Conservation (phyloP, 2,329 filamentous ascomycete species). For the Aureobasidium uvarum region DNA sequence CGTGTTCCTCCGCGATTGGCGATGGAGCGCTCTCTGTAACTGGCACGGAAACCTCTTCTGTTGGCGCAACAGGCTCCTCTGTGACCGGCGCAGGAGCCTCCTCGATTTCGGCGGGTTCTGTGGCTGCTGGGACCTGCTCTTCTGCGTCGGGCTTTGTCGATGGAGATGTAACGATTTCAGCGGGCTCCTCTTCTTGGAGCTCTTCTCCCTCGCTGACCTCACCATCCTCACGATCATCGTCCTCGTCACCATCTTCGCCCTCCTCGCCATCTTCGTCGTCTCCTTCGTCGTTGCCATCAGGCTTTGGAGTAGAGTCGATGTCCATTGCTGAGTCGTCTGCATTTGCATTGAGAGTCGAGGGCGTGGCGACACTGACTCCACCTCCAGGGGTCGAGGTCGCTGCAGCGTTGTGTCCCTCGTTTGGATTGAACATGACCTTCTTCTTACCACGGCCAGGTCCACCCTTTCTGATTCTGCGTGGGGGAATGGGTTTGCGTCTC, state of each 20-base stretch:
- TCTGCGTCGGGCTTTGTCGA: not conserved
- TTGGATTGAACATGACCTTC: constrained; percentile 60
- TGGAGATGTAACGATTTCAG: not conserved
- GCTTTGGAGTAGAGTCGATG: constrained; percentile 39
- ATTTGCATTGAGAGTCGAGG: constrained; percentile 39
- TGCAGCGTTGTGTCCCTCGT: constrained; percentile 43
- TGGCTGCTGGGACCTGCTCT: not conserved
- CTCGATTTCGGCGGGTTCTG: not conserved
- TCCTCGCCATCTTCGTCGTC: constrained; percentile 54
- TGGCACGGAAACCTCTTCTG: not conserved
- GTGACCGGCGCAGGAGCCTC: not conserved
- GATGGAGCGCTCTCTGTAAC: not conserved
- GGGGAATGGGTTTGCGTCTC: constrained; percentile 67
- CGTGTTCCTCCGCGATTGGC: not conserved
- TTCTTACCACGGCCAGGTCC: constrained; percentile 78
- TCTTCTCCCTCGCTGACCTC: constrained; percentile 20
- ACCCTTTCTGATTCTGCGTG: constrained; percentile 73
- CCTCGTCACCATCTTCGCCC: constrained; percentile 47
- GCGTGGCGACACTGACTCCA: constrained; percentile 35
- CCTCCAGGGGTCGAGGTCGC: constrained; percentile 41
- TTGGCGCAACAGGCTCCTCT: not conserved
- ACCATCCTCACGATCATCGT: constrained; percentile 44
- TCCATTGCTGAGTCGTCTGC: constrained; percentile 46
- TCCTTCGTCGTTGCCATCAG: constrained; percentile 43
- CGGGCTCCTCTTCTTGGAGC: not conserved